Base-by-base conservation (phyloP, 2,329 filamentous ascomycete species). In the Harringtonia aguacate region DNA sequence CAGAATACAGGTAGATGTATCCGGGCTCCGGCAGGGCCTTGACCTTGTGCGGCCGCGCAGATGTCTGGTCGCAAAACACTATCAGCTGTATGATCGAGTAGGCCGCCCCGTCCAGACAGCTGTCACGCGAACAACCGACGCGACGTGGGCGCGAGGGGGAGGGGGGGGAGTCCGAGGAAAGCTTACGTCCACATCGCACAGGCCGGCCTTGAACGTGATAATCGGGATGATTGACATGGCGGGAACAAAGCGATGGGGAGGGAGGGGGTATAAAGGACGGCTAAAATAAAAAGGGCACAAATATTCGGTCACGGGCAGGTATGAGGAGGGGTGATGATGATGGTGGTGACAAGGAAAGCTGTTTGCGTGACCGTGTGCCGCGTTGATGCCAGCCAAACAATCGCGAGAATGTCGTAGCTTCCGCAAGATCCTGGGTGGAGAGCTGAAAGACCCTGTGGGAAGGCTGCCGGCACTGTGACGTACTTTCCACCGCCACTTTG, bases 171-270 rank as follows among this genome's bases (percentile, higher is more conserved):
- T 52, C 53, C 36, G 47, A 20, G 6, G 27, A 10, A 13, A 38
- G 72, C 83, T 59, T 68, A 94, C 88, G 61, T 89, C 81, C 48
- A 90, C 62, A 43, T 92, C 81, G 67, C 90, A 97, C 62, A 77
- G 78, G 63, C 90, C 90, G 52, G 90, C 90, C 74, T 95, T 95
- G 76, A 97, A 97, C 15, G 88, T 94, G 61, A 97, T 89, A 59
- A 95, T 76, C 28, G 90, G 88, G 53, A 74, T 63, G 64, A 86
- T 80, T 50, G 89, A 86, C 88, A 95, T 95, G 51, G 20, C 48
- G 48, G 29, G 28, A 22, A 15, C 17, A 40, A 28, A 30, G 21
- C 28, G 2, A 29, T 8, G 31, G 20, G n/a, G 27, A 20, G 20
- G 29, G 7, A 30, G 9, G 20, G 20, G 14, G 35, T n/a, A n/a